Evolutionary conservation across 139 green algal species (phyloP).

Genomic region (Closterium sp.): DNA sequence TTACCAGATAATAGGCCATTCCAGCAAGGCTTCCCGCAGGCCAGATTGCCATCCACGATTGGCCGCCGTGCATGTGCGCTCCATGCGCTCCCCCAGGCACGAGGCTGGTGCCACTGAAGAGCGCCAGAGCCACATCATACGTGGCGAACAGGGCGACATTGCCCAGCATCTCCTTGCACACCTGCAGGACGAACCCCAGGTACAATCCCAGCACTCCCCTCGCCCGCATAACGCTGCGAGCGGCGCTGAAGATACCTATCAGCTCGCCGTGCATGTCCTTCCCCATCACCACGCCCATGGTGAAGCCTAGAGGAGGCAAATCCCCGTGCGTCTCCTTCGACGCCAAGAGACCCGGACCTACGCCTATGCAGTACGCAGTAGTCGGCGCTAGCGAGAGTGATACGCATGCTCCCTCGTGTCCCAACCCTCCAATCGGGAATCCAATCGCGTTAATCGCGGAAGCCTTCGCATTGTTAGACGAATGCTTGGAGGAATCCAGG

Average conservation of each 20-base stretch:
- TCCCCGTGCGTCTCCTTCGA: not conserved
- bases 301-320: not conserved
- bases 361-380: not conserved
- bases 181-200: conserved; percentile 2
- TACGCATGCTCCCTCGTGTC: not conserved
- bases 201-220: not conserved
- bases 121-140: conserved; percentile 33
- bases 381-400: not conserved
- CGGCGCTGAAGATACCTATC: not conserved
- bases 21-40: conserved; percentile 37
- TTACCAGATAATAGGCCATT: conserved; percentile 40
- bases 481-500: not conserved
- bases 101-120: not conserved
- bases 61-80: conserved; percentile 1
- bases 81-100: not conserved
- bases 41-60: conserved; percentile 11
- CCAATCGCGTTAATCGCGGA: not conserved
- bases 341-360: not conserved
- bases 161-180: not conserved
- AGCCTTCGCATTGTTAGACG: not conserved
- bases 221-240: not conserved
- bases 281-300: not conserved
- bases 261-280: not conserved
- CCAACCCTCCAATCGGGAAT: not conserved
- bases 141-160: conserved; percentile 19